A percentile compares a stretch with the other conserved stretches of the same genome.
phyloP scores from a whole-genome alignment of 2,329 filamentous ascomycete species.

The Neonectria punicea region DNA sequence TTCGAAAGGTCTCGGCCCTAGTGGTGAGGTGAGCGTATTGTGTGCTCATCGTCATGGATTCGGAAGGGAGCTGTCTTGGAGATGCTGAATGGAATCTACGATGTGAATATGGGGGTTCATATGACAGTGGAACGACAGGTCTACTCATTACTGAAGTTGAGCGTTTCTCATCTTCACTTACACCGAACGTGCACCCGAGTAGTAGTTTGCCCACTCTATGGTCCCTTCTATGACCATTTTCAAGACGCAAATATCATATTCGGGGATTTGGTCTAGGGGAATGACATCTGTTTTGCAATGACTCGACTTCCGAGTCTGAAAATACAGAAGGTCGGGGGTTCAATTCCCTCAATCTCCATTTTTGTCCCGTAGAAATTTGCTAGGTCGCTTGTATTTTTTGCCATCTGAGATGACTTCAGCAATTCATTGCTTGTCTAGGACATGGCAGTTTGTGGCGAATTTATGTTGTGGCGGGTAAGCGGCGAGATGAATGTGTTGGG shows the following conservation, averaged over 20 bases:
- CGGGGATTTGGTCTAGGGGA: conserved; percentile 7
- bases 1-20: neutral
- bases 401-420: too few species aligned
- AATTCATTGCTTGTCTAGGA: too few species aligned
- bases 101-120: neutral
- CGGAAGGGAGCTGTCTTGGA: neutral
- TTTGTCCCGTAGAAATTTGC: neutral
- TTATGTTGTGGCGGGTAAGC: too few species aligned
- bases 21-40: neutral
- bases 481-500: too few species aligned
- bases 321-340: conserved; percentile 6
- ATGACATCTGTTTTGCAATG: conserved; percentile 5
- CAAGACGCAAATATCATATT: neutral
- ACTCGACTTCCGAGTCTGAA: neutral
- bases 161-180: neutral
- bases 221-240: neutral
- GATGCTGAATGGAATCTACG: neutral
- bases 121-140: neutral
- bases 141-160: neutral
- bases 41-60: neutral
- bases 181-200: too few species aligned
- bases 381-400: neutral
- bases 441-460: too few species aligned
- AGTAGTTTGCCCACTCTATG: neutral
- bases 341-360: conserved; percentile 11